Base-by-base conservation (phyloP, 495 filamentous ascomycete species). In the Penicillium paradoxum region DNA sequence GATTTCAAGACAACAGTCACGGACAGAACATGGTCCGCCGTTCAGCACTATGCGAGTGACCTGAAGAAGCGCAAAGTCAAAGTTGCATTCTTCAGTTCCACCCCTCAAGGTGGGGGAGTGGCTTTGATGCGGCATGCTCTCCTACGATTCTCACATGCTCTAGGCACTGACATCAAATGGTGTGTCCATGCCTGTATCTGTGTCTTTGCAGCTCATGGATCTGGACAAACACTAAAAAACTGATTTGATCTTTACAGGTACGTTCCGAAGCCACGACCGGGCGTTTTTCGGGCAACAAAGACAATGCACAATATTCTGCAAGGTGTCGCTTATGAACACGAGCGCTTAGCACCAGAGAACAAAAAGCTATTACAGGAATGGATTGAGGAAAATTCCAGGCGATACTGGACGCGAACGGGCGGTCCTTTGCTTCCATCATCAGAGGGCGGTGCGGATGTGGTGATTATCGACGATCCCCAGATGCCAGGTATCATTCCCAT, bases 261-360 rank as follows among this genome's bases (percentile, higher is more conserved):
- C 59, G 90, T 95, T 3, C 90, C 90, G 5, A 91, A 90, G 62
- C 90, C 90, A 15, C 84, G 85, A 30, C 89, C 89, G 0, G 87
- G 85, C 15, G 86, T 92, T 14, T 96, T 95, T 68, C 81, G 88
- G 30, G 85, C 90, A 53, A 96, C 90, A 49, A 96, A 96, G 70
- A 91, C 84, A 42, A 88, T 90, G 58, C 90, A 96, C 78, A 96
- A 96, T 64, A 93, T 93, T 59, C 83, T 96, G 3, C 90, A 96
- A 73, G 90, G 90, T 17, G 88, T 92, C 21, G 80, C 82, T 27
- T 70, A 76, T 22, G 80, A 82, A 0, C 74, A 77, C 1, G 79
- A 87, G 46, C 79, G 83, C 9, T 73, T 93, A 15, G 79, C 73
- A 4, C 54, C 67, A 8, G 78, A 86, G 6, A 80, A 89, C 48